Percentiles rank a stretch among this genome's conserved stretches.
Conservation (phyloP, 257 asterid species). For the Rubia yunnanensis region DNA sequence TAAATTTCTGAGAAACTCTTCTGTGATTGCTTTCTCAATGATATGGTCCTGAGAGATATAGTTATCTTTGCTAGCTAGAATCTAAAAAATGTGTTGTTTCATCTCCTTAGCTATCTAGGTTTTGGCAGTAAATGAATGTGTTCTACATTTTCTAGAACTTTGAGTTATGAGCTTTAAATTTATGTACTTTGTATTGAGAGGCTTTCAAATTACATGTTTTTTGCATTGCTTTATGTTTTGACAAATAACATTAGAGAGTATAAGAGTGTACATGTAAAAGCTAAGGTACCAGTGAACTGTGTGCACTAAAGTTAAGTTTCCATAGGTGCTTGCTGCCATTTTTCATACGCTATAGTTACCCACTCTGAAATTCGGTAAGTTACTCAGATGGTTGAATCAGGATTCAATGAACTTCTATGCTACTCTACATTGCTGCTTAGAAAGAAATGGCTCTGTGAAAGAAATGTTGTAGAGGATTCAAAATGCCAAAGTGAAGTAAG, state of each 20-base stretch:
- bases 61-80: neutral
- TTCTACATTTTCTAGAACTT: neutral
- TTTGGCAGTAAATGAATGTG: neutral
- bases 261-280: neutral
- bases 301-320: neutral
- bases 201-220: neutral
- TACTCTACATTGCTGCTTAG: slow-evolving; percentile 76
- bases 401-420: slow-evolving; percentile 63
- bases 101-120: neutral
- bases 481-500: no score
- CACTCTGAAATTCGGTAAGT: neutral
- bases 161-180: neutral
- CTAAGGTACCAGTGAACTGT: neutral
- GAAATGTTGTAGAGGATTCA: no score
- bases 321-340: neutral
- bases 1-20: neutral
- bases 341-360: neutral
- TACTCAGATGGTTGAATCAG: slow-evolving; percentile 81
- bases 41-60: neutral
- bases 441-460: slow-evolving; percentile 89
- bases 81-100: slow-evolving; percentile 3
- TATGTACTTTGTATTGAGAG: neutral
- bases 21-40: neutral
- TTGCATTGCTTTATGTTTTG: neutral
- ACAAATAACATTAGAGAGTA: neutral